phyloP scores from a whole-genome alignment of 139 green algal species.

The Micractinium conductrix region DNA sequence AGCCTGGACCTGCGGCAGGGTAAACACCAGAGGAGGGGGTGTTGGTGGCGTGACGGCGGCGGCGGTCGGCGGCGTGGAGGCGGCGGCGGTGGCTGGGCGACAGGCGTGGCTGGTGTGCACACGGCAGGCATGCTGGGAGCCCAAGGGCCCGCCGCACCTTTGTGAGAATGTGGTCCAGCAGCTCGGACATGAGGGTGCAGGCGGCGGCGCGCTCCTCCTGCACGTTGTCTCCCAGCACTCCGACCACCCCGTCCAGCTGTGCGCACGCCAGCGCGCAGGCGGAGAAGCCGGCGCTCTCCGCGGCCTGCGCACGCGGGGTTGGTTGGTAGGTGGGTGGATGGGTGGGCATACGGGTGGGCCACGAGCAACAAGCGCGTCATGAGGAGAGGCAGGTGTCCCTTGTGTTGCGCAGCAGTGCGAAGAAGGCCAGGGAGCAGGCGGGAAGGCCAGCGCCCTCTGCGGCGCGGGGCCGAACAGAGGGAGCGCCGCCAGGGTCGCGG shows the following conservation, averaged over 20 bases:
- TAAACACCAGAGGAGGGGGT: no score
- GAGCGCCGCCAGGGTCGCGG: no score
- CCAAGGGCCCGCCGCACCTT: not conserved
- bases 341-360: no score
- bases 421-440: no score
- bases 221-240: conserved; percentile 15
- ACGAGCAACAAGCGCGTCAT: no score
- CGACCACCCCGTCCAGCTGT: conserved; percentile 32
- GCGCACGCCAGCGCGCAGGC: conserved; percentile 21
- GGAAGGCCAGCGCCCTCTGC: no score
- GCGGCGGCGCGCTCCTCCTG: conserved; percentile 29
- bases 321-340: no score
- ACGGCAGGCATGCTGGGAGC: not conserved
- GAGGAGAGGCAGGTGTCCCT: no score
- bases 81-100: not conserved
- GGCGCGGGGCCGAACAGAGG: no score
- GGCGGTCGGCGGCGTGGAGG: not conserved
- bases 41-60: not conserved
- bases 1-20: conserved; percentile 22
- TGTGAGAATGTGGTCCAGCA: conserved; percentile 32
- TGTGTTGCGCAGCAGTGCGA: no score
- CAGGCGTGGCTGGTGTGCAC: not conserved
- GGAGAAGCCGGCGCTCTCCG: conserved; percentile 11
- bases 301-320: no score
- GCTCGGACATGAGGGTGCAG: conserved; percentile 10